phyloP scores from a whole-genome alignment of 768 basidiomycete species.

The Boletales sp. region DNA sequence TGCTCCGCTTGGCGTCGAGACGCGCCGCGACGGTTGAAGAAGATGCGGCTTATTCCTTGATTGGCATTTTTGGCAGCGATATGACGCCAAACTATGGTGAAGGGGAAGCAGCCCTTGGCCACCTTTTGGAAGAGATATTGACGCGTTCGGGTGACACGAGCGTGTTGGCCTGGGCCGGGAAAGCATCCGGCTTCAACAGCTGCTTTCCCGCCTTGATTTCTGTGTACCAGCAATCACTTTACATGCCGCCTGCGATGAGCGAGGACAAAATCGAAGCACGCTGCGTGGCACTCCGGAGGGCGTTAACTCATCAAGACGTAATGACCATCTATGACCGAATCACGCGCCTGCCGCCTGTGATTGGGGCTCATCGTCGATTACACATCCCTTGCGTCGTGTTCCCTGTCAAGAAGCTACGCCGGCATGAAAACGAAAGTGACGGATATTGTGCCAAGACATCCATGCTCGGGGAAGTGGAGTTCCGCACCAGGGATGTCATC shows the following conservation, averaged over 20 bases:
- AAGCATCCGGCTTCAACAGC: constrained; percentile 6
- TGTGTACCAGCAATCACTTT: constrained; percentile 1
- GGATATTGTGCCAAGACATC: constrained; percentile 6
- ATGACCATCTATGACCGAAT: constrained; percentile 3
- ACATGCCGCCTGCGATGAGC: not conserved
- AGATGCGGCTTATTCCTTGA: constrained; percentile 8
- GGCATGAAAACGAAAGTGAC: not conserved
- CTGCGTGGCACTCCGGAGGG: not conserved
- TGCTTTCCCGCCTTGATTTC: constrained; percentile 2
- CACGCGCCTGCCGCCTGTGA: constrained; percentile 2
- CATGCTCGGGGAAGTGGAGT: constrained; percentile 5
- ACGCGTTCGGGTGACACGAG: constrained; percentile 2
- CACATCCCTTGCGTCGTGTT: constrained; percentile 9
- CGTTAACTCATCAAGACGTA: not conserved
- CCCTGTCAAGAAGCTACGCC: constrained; percentile 5
- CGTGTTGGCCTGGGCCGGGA: constrained; percentile 5
- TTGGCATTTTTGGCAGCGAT: constrained; percentile 4
- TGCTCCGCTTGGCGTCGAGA: constrained; percentile 8
- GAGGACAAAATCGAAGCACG: constrained; percentile 1
- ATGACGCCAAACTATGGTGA: constrained; percentile 8
- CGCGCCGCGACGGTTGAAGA: constrained; percentile 6
- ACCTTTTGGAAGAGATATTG: constrained; percentile 6
- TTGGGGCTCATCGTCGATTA: constrained; percentile 8
- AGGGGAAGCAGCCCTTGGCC: constrained; percentile 8
- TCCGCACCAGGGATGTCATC: constrained; percentile 4